Conservation (phyloP, 305 asterid species). For the Euphrasia arctica region DNA sequence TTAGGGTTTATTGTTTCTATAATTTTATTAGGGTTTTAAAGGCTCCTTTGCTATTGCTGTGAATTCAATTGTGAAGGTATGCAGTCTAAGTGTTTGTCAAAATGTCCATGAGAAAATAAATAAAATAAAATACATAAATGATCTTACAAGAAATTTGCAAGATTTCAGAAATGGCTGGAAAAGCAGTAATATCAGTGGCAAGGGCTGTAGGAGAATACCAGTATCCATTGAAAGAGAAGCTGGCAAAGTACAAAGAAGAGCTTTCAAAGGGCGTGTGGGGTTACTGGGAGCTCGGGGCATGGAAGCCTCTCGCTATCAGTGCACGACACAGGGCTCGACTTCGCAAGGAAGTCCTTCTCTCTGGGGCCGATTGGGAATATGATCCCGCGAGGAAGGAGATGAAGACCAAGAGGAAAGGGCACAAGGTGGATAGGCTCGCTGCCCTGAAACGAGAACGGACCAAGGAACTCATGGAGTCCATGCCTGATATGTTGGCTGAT, state of each 20-base stretch:
- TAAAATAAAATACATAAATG: too few relatives aligned
- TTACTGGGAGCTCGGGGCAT: slow-evolving; percentile 94
- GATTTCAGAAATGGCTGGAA: too few relatives aligned
- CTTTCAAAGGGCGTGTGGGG: slow-evolving; percentile 96
- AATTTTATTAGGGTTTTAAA: too few relatives aligned
- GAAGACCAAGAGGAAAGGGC: slow-evolving; percentile 81
- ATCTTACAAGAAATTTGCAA: too few relatives aligned
- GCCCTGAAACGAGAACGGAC: slow-evolving; percentile 85
- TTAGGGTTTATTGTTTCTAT: too few relatives aligned
- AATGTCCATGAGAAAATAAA: too few relatives aligned
- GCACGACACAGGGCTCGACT: slow-evolving; percentile 81
- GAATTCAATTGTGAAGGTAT: too few relatives aligned
- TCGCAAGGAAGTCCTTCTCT: slow-evolving; percentile 83
- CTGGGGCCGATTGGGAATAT: slow-evolving; percentile 80
- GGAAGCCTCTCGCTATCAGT: slow-evolving; percentile 82
- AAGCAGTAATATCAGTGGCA: too few relatives aligned
- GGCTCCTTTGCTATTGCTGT: too few relatives aligned
- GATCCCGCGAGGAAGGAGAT: slow-evolving; percentile 88
- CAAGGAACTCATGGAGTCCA: slow-evolving; percentile 70
- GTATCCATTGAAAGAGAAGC: slow-evolving; percentile 75
- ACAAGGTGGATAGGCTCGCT: slow-evolving; percentile 77
- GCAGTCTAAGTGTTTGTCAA: too few relatives aligned
- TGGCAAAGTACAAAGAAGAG: slow-evolving; percentile 68
- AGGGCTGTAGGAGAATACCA: too few relatives aligned
- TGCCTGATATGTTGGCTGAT: slow-evolving; percentile 83